phyloP scores from a whole-genome alignment of 1,284 basidiomycete species.

The Xanthoconium separans region DNA sequence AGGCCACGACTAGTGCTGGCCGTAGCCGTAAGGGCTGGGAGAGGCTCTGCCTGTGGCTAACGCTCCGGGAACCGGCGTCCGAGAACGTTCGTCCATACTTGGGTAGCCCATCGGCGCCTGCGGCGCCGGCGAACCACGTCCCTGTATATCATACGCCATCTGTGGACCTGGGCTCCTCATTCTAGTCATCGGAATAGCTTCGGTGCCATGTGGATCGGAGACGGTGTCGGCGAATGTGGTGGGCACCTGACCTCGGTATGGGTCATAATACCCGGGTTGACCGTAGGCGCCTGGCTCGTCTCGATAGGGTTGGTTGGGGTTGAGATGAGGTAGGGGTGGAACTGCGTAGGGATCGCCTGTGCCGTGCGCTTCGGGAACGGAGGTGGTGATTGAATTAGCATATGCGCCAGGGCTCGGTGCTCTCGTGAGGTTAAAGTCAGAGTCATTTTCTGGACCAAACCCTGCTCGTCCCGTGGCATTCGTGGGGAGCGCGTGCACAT shows the following conservation, averaged over 20 bases:
- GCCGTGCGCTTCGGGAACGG: slow-evolving; percentile 49
- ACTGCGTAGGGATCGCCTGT: slow-evolving; percentile 72
- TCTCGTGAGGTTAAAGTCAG: slow-evolving; percentile 56
- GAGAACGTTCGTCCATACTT: slow-evolving; percentile 30
- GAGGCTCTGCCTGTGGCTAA: slow-evolving; percentile 39
- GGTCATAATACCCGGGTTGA: slow-evolving; percentile 62
- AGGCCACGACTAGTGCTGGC: slow-evolving; percentile 20
- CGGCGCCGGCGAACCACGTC: slow-evolving; percentile 36
- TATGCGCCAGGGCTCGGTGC: slow-evolving; percentile 43
- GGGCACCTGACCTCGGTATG: slow-evolving; percentile 72
- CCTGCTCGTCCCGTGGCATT: slow-evolving; percentile 62
- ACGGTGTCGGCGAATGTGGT: slow-evolving; percentile 53
- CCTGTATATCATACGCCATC: slow-evolving; percentile 34
- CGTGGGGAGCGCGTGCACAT: slow-evolving; percentile 62
- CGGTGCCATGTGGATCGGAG: slow-evolving; percentile 37
- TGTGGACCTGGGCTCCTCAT: slow-evolving; percentile 46
- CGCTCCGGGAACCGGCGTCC: slow-evolving; percentile 31
- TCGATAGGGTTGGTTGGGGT: slow-evolving; percentile 71
- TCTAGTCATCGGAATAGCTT: slow-evolving; percentile 71
- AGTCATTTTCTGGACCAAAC: slow-evolving; percentile 56
- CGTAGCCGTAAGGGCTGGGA: slow-evolving; percentile 50
- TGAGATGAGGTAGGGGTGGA: slow-evolving; percentile 78
- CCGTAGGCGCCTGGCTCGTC: slow-evolving; percentile 57
- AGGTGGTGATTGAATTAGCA: slow-evolving; percentile 46
- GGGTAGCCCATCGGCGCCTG: slow-evolving; percentile 37